Base-by-base conservation (phyloP, 2,329 filamentous ascomycete genomes). In the Colletotrichum siamense region DNA sequence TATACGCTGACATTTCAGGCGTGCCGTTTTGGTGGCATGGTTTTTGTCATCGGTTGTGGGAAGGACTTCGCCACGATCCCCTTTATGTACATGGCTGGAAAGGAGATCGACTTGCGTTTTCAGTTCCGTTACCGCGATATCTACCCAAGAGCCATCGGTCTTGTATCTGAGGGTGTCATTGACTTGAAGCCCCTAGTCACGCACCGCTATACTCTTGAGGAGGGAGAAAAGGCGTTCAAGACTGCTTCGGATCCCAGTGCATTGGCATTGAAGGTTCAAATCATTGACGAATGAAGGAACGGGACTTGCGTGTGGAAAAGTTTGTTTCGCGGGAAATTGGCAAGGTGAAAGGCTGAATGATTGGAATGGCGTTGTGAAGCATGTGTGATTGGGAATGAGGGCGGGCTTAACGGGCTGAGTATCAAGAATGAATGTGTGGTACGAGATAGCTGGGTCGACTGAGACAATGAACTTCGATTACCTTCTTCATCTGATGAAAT, bases 91-190 rank as follows among this genome's bases (percentile, higher is more conserved):
- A 74, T 74, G 71, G 71, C 71, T n/a, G 66, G 71, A 26, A 74
- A 74, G 24, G 71, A 86, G 77, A 85, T 86, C 59, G 84, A 86
- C 62, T 79, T 86, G 34, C 79, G 81, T 5, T 86, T 86, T 72
- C 84, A 85, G 73, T 85, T 83, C 76, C 82, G 84, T 15, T 86
- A 86, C 73, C 80, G 81, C 52, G 82, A 86, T 71, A 85, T 83
- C 3, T 86, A 85, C 74, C 83, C 84, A 10, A 87, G 82, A 67
- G 87, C 85, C 0, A 83, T 88, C 76, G 82, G 82, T 71, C 79
- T 88, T 59, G 81, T 84, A 2, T 77, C 80, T 9, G 77, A 78
- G 8, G 78, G 80, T 16, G 78, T 78, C 59, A 79, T 85, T 68
- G 78, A 80, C 24, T 67, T 85, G 30, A 82, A 80, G 70, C 77